Base-by-base conservation (phyloP, 108 stramenopile genomes). In the Stephanodiscus minutulus region DNA sequence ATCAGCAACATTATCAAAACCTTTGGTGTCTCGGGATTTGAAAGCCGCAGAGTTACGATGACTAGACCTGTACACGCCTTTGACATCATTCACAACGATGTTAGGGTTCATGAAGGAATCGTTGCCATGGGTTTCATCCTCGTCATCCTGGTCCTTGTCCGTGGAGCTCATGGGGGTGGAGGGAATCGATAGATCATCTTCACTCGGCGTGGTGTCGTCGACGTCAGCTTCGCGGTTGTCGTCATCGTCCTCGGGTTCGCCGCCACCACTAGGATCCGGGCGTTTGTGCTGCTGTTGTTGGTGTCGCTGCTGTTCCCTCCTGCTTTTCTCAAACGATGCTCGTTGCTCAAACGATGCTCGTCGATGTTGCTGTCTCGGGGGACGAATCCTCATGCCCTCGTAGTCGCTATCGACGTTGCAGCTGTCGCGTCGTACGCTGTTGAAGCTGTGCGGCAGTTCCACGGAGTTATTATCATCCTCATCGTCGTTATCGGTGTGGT, bases 401-500 rank as follows among this genome's bases (percentile, higher is more conserved):
- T 58, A 58, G 35, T 58, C 57, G 18, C 35, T 36, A 13, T 58
- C 57, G 2, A 58, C 36, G 36, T 58, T 58, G 54, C 54, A 55
- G 3, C 18, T n/a, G n/a, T 58, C 33, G 10, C 57, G 57, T 12
- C 57, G 57, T 12, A 58, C 8, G 24, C 33, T 37, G 3, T 58
- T 18, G 17, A 17, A 58, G 8, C 15, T 37, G 35, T 36, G 29
- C 11, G 57, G 37, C 3, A 52, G 5, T 20, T 52, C 50, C 6
- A 36, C 18, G 0, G 57, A 58, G 33, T 65, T 67, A 28, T 53
- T 58, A 20, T 37, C 79, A 15, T 80, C 71, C 8, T 77, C 61
- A 44, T 71, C 65, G 43, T 64, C 35, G 53, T 58, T 36, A 24
- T 52, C 47, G 50, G 44, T 22, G 15, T 29, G 21, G 33, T 41